These are phyloP conservation scores for Cytospora schulzeri DNA, from an alignment of 2,329 filamentous ascomycete genomes.

Conservation along the genomic window DNA sequence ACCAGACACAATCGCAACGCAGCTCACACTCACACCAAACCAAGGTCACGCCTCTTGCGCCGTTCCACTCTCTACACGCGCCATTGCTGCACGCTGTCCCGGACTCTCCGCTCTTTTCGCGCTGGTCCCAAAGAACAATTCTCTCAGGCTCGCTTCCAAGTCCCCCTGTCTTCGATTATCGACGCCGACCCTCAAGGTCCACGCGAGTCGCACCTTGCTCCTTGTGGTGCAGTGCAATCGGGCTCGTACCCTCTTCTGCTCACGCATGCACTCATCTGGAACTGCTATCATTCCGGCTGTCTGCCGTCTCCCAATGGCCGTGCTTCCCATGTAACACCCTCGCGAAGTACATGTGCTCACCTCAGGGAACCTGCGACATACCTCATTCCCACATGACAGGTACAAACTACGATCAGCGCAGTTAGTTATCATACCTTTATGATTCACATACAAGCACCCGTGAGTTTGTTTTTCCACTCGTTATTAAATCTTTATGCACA, in stretches of 20 bases:
- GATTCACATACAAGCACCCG: slow-evolving; percentile 25
- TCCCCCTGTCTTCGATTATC: background rate
- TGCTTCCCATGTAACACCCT: slow-evolving; percentile 18
- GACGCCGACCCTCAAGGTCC: background rate
- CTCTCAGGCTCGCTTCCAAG: slow-evolving; percentile 1
- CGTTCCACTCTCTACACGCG: slow-evolving; percentile 7
- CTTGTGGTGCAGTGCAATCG: background rate
- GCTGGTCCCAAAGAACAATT: slow-evolving; percentile 11
- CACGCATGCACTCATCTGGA: background rate
- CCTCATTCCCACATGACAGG: slow-evolving; percentile 24
- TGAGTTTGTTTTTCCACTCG: slow-evolving; percentile 15
- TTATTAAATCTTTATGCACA: slow-evolving; percentile 12
- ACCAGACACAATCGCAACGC: background rate
- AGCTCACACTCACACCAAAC: slow-evolving; percentile 1
- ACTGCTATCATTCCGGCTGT: slow-evolving; percentile 8
- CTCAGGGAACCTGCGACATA: slow-evolving; percentile 26
- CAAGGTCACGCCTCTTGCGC: slow-evolving; percentile 26
- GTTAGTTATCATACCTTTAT: slow-evolving; percentile 22
- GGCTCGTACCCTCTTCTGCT: background rate
- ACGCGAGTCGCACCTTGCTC: background rate
- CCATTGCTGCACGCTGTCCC: slow-evolving; percentile 16
- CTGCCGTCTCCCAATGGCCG: slow-evolving; percentile 18
- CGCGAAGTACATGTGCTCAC: slow-evolving; percentile 24
- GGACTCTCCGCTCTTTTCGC: slow-evolving; percentile 12
- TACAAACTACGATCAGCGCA: slow-evolving; percentile 24